Conservation (phyloP, 495 filamentous ascomycete genomes). For the Xeromyces bisporus region DNA sequence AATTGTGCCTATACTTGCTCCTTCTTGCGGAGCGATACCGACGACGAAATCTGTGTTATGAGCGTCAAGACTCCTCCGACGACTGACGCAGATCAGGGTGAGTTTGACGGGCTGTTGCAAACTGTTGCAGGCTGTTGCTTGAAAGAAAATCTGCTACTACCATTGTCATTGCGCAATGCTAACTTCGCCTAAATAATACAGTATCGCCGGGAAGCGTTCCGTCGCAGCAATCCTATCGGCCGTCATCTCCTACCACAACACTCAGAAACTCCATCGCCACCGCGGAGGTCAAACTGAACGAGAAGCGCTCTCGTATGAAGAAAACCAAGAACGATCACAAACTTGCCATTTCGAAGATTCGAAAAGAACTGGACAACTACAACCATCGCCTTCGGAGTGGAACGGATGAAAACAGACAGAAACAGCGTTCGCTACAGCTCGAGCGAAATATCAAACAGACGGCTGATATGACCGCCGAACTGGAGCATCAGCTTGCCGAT, state of each 20-base stretch:
- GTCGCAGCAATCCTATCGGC: constrained; percentile 46
- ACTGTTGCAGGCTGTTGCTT: too few relatives aligned
- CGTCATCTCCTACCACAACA: constrained; percentile 78
- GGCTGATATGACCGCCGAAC: constrained; percentile 47
- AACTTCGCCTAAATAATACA: not conserved
- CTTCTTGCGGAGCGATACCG: constrained; percentile 59
- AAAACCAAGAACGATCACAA: constrained; percentile 67
- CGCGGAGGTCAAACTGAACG: constrained; percentile 59
- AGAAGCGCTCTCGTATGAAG: constrained; percentile 59
- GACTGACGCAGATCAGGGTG: constrained; percentile 48
- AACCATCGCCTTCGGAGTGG: constrained; percentile 51
- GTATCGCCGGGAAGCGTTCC: constrained; percentile 27
- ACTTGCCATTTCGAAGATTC: constrained; percentile 45
- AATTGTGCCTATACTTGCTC: constrained; percentile 73
- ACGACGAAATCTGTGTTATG: constrained; percentile 55
- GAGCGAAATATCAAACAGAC: constrained; percentile 71
- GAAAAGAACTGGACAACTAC: constrained; percentile 67
- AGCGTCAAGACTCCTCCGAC: constrained; percentile 66
- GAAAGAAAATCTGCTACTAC: too few relatives aligned
- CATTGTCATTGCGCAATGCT: not conserved
- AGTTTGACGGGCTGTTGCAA: constrained; percentile 6
- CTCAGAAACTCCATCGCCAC: constrained; percentile 73
- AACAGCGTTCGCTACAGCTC: constrained; percentile 60
- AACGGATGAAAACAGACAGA: constrained; percentile 65
- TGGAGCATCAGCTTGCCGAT: constrained; percentile 48